Conservation (phyloP, 345 rosid genomes). For the Ceriops zippeliana region DNA sequence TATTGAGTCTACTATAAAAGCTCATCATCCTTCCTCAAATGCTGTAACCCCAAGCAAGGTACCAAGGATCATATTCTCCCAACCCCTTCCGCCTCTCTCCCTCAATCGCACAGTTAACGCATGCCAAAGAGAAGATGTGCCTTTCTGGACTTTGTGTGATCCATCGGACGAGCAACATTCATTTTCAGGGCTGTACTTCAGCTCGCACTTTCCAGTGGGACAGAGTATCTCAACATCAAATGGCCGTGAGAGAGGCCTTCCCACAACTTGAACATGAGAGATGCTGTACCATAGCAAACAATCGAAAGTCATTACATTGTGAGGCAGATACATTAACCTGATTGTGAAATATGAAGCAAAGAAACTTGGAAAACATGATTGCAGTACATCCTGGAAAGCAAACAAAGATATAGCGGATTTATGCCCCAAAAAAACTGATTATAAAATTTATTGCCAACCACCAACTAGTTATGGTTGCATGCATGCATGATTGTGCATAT, state of each 20-base stretch:
- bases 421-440: no score
- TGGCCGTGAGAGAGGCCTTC: slow-evolving; percentile 18
- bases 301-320: neutral
- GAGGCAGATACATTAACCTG: no score
- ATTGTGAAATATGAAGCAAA: no score
- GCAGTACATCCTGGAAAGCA: no score
- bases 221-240: slow-evolving; percentile 21
- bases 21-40: slow-evolving; percentile 18
- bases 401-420: no score
- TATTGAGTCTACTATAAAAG: slow-evolving; percentile 3
- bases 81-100: slow-evolving; percentile 34
- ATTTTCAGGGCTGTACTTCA: slow-evolving; percentile 22
- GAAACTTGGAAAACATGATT: no score
- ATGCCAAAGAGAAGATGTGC: slow-evolving; percentile 14
- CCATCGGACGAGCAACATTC: slow-evolving; percentile 6
- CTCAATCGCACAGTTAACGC: slow-evolving; percentile 20
- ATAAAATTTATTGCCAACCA: neutral
- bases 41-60: slow-evolving; percentile 12
- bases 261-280: slow-evolving; percentile 28
- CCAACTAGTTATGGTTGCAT: neutral
- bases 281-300: slow-evolving; percentile 16
- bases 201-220: slow-evolving; percentile 16
- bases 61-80: slow-evolving; percentile 32
- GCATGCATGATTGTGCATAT: neutral
- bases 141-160: neutral